Evolutionary conservation across 1,139 yeast species (phyloP).

Genomic region (Petasospora fabianii): DNA sequence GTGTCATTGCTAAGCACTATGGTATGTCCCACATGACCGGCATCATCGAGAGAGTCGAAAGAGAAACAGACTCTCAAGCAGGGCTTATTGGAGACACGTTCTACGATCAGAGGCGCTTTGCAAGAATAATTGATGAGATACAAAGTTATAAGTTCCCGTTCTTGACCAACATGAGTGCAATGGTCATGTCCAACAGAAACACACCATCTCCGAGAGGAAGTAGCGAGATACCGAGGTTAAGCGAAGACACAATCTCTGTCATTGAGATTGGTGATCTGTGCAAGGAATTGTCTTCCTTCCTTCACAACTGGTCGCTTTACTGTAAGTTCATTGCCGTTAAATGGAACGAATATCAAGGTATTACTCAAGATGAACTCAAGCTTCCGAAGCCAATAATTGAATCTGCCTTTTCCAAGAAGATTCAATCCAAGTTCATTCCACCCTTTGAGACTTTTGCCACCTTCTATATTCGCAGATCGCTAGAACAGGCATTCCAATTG

Average conservation of each 20-base stretch:
- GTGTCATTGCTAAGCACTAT: conserved; percentile 69
- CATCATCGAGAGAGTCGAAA: conserved; percentile 71
- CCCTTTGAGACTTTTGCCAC: conserved; percentile 60
- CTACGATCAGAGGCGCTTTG: conserved; percentile 65
- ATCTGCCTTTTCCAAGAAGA: conserved; percentile 62
- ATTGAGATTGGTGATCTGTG: conserved; percentile 55
- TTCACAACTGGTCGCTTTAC: conserved; percentile 87
- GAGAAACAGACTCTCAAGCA: conserved; percentile 88
- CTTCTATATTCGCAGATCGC: conserved; percentile 71
- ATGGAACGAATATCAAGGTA: conserved; percentile 46
- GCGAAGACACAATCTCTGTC: conserved; percentile 38
- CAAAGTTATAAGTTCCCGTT: conserved; percentile 54
- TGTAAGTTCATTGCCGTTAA: conserved; percentile 68
- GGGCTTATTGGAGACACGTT: conserved; percentile 86
- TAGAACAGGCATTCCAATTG: conserved; percentile 75
- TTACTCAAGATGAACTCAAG: conserved; percentile 27
- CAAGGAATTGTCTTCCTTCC: conserved; percentile 67
- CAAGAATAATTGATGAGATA: conserved; percentile 53
- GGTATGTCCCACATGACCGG: conserved; percentile 60
- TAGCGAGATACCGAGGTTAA: conserved; percentile 24
- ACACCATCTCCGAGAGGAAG: conserved; percentile 25
- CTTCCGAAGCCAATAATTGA: conserved; percentile 53
- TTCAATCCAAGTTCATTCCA: conserved; percentile 50
- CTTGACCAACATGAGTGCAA: conserved; percentile 28
- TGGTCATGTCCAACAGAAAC: conserved; percentile 6